Evolutionary conservation across 768 basidiomycete genomes (phyloP), one percentile per base, ranked within the genome.

Genomic region (Tylopilus balloui): DNA sequence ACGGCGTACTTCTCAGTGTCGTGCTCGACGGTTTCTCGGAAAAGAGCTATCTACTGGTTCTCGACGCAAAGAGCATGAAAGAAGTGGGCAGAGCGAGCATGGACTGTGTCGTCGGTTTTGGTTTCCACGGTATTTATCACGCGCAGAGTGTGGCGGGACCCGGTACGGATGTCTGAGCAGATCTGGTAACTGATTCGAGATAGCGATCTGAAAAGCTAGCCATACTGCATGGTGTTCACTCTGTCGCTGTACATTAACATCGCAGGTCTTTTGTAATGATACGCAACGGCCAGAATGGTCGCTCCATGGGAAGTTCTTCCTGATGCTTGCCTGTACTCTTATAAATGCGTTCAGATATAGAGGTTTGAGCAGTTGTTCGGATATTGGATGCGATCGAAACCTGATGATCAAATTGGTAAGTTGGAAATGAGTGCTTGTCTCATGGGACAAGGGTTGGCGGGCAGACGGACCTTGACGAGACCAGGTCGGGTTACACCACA

Each of bases 81-180:
- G 71, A 73, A 44, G 43, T 69, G 24, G 71, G 64, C 13, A 61
- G 71, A 39, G 71, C 71, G 19, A 68, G 68, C 38, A 61, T 72
- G 60, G 59, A 58, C 6, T 56, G 54, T 36, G 52, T 48, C 19
- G 67, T 70, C 2, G 59, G 69, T 1, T 63, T 73, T 50, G 69
- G 69, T 19, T 73, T 73, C 51, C 71, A 72, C 52, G 71, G 71
- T 23, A 47, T 42, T 17, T 67, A 65, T 48, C 47, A 34, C 24
- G 32, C 63, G 1, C 45, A 51, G 13, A 47, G 4, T 7, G 0
- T 37, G 21, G 15, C 14, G 2, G 58, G 56, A 1, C 55, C 58
- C 6, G 53, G 63, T 21, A 60, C 50, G 34, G 58, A 63, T 48
- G 32, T 56, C 40, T 66, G 34, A 57, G 48, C 9, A 60, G 19